Evolutionary conservation across 225 moss, liverwort and hornwort genomes (phyloP).

Genomic region (Bryum argenteum): DNA sequence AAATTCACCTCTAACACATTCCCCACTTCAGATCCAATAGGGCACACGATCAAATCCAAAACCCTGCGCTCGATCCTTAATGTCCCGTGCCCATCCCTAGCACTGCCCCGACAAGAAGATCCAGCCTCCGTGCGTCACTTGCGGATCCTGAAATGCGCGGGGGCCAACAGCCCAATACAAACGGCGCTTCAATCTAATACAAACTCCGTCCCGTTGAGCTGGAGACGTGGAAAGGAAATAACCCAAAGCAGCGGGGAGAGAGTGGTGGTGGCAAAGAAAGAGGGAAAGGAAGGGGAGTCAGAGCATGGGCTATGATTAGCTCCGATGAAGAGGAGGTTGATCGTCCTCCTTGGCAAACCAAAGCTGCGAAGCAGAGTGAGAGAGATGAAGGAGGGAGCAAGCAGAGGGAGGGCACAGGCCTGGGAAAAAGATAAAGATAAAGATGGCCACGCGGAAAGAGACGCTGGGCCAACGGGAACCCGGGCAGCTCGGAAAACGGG

Average conservation of each 20-base stretch:
- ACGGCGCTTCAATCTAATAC: conserved; percentile 23
- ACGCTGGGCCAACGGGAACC: conserved; percentile 24
- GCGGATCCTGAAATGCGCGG: conserved; percentile 22
- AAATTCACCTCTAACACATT: conserved; percentile 50
- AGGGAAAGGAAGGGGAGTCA: not conserved
- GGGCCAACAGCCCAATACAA: not conserved
- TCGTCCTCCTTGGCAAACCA: conserved; percentile 22
- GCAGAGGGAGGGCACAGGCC: not conserved
- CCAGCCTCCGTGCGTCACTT: conserved; percentile 10
- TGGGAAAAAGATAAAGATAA: not conserved
- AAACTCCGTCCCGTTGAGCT: conserved; percentile 26
- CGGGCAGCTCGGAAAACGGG: conserved; percentile 29
- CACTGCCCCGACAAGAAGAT: conserved; percentile 29
- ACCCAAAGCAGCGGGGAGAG: not conserved
- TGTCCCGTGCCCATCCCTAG: conserved; percentile 12
- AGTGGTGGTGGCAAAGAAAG: not conserved
- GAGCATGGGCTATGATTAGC: conserved; percentile 30
- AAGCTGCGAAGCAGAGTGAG: not conserved
- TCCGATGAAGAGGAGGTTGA: not conserved
- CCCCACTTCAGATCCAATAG: conserved; percentile 40
- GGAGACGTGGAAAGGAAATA: conserved; percentile 22
- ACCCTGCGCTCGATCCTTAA: conserved; percentile 27
- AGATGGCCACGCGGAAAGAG: not conserved
- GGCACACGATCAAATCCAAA: conserved; percentile 32
- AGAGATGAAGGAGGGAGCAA: not conserved